phyloP scores from a whole-genome alignment of 192 early-diverging fungal genomes.

The Gryganskiella cystojenkinii region DNA sequence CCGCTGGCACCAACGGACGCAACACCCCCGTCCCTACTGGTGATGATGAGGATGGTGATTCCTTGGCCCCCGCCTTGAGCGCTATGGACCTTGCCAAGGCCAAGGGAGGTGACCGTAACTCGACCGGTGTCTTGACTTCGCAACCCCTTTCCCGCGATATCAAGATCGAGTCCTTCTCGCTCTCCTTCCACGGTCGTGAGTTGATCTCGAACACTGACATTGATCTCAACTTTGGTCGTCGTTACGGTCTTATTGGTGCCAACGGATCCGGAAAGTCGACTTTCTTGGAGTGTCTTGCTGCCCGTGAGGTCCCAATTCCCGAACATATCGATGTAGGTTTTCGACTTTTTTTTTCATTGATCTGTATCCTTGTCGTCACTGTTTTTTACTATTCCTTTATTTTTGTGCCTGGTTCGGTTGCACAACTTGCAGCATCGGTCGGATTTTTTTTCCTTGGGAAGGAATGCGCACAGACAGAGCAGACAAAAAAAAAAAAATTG shows the following conservation, averaged over 20 bases:
- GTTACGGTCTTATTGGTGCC: constrained; percentile 94
- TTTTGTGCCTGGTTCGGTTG: neutral
- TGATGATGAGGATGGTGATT: constrained; percentile 35
- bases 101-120: constrained; percentile 83
- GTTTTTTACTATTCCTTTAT: constrained; percentile 3
- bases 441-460: neutral
- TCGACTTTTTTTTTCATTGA: neutral
- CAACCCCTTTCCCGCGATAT: constrained; percentile 93
- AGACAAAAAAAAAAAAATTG: neutral
- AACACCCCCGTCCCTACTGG: constrained; percentile 30
- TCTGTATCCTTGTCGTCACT: neutral
- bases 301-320: constrained; percentile 94
- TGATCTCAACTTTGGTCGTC: constrained; percentile 98
- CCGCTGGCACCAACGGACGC: constrained; percentile 42
- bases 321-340: constrained; percentile 90
- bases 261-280: constrained; percentile 98
- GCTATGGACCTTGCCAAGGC: constrained; percentile 65
- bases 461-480: neutral
- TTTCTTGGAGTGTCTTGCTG: constrained; percentile 92
- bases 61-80: constrained; percentile 35
- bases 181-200: constrained; percentile 94
- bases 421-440: neutral
- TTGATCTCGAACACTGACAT: constrained; percentile 94
- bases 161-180: constrained; percentile 94
- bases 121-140: constrained; percentile 92